A percentile compares a stretch with the other conserved stretches of the same genome.
Conservation (phyloP, 306 rosid species). For the Prunus fruticosa region DNA sequence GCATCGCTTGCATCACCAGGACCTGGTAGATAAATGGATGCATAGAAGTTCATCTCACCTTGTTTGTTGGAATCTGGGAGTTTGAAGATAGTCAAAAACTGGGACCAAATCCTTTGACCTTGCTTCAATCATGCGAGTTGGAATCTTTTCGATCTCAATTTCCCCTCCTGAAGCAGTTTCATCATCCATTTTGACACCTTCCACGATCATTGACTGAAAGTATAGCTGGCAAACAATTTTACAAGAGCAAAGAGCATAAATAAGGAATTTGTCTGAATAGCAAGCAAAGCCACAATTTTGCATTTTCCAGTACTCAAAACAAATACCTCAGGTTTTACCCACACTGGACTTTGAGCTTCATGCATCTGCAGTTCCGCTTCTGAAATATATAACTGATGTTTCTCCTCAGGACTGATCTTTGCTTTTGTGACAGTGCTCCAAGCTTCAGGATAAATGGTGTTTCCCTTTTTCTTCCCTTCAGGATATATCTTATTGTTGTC, state of each 20-base stretch:
- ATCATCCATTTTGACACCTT: constrained; percentile 45
- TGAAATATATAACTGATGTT: constrained; percentile 74
- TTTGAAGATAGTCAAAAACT: constrained; percentile 57
- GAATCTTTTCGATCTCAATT: constrained; percentile 73
- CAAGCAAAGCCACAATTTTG: constrained; percentile 2
- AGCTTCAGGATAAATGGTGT: constrained; percentile 36
- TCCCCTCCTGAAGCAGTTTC: constrained; percentile 57
- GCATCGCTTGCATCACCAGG: neutral
- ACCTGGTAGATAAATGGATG: constrained; percentile 9
- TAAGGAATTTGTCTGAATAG: constrained; percentile 9
- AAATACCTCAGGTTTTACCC: constrained; percentile 85
- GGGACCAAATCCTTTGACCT: constrained; percentile 81
- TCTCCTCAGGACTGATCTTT: constrained; percentile 51
- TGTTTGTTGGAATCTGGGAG: constrained; percentile 47
- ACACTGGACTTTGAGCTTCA: constrained; percentile 53
- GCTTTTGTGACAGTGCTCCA: constrained; percentile 37
- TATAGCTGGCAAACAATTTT: constrained; percentile 53
- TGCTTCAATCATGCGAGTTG: constrained; percentile 64
- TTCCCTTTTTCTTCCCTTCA: constrained; percentile 47
- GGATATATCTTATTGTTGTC: constrained; percentile 60
- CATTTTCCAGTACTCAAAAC: neutral
- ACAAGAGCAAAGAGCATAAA: constrained; percentile 12
- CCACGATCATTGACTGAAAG: constrained; percentile 65
- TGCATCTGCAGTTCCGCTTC: constrained; percentile 98
- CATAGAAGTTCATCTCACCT: constrained; percentile 42